Evolutionary conservation across 768 basidiomycete genomes (phyloP).

Genomic region (Suillus ampliporus): DNA sequence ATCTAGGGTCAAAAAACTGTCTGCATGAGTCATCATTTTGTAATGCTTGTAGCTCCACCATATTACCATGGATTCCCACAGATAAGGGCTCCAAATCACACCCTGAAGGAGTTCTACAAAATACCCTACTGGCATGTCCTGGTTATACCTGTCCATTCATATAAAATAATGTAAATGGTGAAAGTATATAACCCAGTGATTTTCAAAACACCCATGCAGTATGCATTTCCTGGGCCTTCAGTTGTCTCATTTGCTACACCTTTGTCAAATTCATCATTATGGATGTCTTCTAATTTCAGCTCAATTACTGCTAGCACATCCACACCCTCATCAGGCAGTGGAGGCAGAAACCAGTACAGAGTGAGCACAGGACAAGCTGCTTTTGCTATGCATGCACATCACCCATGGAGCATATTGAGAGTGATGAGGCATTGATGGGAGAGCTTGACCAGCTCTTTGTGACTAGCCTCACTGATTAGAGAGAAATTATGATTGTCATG

Average conservation of each 20-base stretch:
- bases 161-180: too few species aligned
- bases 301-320: conserved; percentile 13
- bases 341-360: conserved; percentile 23
- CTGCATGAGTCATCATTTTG: too few species aligned
- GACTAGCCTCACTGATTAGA: neutral
- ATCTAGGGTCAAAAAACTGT: too few species aligned
- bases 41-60: too few species aligned
- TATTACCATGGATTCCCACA: too few species aligned
- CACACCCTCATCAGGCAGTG: conserved; percentile 10
- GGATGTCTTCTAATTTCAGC: conserved; percentile 21
- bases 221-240: conserved; percentile 60
- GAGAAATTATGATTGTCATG: neutral
- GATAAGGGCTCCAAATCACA: too few species aligned
- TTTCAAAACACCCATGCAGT: conserved; percentile 36
- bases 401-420: conserved; percentile 35
- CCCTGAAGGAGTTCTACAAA: too few species aligned
- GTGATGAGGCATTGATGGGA: conserved; percentile 32
- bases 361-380: conserved; percentile 22
- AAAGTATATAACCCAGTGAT: conserved; percentile 55
- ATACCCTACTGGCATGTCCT: too few species aligned
- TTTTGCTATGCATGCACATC: conserved; percentile 12
- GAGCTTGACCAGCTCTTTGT: neutral
- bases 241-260: conserved; percentile 47
- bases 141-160: too few species aligned
- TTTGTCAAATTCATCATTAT: conserved; percentile 13